Percentiles rank a stretch among this genome's conserved stretches.
Evolutionary conservation across 2,329 filamentous ascomycete species (phyloP).

Genomic region (Neofusicoccum sp.): DNA sequence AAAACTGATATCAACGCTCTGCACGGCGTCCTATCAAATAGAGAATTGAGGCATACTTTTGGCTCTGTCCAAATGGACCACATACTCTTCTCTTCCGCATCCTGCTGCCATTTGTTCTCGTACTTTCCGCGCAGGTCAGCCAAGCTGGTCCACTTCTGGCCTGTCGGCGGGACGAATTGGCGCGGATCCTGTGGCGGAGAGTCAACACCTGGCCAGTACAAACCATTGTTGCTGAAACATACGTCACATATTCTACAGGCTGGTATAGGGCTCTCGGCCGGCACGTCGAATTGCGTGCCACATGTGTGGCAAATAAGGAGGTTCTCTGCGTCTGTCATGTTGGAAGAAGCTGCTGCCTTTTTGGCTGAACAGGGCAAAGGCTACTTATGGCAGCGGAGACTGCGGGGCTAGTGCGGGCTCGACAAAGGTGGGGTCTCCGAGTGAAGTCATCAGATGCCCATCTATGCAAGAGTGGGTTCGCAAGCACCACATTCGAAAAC

Average conservation of each 20-base stretch:
- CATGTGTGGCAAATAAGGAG: constrained; percentile 65
- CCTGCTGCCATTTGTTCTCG: constrained; percentile 55
- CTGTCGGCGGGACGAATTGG: constrained; percentile 64
- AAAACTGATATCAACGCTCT: no score
- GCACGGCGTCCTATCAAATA: neutral
- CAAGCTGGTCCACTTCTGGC: constrained; percentile 67
- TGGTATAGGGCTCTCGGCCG: constrained; percentile 48
- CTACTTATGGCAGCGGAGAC: constrained; percentile 1
- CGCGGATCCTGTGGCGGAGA: constrained; percentile 51
- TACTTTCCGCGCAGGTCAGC: constrained; percentile 44
- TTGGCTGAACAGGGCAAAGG: neutral
- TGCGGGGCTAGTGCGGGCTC: neutral
- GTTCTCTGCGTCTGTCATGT: constrained; percentile 23
- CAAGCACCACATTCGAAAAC: no score
- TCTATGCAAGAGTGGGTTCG: neutral
- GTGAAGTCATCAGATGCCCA: neutral
- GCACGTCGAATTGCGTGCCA: constrained; percentile 65
- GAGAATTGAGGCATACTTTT: constrained; percentile 35
- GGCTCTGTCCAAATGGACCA: constrained; percentile 47
- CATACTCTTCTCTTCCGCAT: constrained; percentile 45
- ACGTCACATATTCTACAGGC: constrained; percentile 73
- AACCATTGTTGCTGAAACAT: constrained; percentile 25
- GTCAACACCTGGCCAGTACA: neutral
- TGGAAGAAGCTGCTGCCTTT: neutral
- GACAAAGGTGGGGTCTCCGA: constrained; percentile 10